phyloP scores from a whole-genome alignment of 257 asterid species.

The Solanum pennellii region DNA sequence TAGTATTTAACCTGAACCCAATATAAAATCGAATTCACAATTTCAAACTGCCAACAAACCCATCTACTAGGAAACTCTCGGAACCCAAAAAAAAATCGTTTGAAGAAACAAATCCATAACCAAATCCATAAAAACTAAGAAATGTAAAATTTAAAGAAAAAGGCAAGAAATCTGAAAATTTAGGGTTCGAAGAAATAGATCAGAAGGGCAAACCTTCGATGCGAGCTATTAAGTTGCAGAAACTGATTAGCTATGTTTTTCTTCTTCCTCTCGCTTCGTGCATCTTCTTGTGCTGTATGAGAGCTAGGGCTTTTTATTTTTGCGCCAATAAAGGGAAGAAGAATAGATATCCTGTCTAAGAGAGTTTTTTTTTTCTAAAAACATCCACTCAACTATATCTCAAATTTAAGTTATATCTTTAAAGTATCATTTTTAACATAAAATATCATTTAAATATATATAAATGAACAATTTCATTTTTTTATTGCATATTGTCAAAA shows the following conservation, averaged over 20 bases:
- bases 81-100: no score
- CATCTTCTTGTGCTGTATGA: neutral
- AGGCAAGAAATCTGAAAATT: neutral
- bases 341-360: neutral
- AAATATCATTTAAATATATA: no score
- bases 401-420: no score
- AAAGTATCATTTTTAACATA: no score
- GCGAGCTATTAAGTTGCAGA: neutral
- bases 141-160: neutral
- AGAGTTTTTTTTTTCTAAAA: no score
- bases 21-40: neutral
- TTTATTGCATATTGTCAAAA: no score
- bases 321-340: neutral
- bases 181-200: neutral
- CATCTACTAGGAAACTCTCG: no score
- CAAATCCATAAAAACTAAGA: neutral
- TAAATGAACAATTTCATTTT: no score
- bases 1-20: conserved; percentile 15
- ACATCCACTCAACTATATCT: no score
- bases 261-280: neutral
- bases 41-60: neutral
- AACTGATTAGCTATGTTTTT: neutral
- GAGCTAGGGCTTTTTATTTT: neutral
- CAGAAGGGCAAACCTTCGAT: neutral
- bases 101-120: no score